Conservation (phyloP, 192 early-diverging fungal species). For the Gaertneriomyces semiglobifer region DNA sequence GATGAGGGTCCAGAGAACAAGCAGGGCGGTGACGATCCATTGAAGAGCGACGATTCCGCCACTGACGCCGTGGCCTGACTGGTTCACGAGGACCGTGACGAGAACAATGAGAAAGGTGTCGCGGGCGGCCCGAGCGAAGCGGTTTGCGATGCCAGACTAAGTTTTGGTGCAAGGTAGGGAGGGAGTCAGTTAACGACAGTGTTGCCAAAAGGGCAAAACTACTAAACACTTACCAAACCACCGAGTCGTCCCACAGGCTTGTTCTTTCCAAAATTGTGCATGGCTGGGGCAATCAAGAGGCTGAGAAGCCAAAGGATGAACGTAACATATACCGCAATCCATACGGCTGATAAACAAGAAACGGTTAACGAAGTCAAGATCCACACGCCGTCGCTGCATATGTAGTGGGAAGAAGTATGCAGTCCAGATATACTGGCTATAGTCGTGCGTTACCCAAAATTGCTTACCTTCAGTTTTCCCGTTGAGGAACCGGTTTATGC, state of each 20-base stretch:
- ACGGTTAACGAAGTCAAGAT: neutral
- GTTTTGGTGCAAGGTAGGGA: neutral
- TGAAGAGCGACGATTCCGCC: constrained; percentile 16
- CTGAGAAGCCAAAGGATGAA: constrained; percentile 24
- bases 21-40: constrained; percentile 20
- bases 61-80: constrained; percentile 24
- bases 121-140: constrained; percentile 31
- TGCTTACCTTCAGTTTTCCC: constrained; percentile 3
- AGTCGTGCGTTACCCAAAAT: neutral
- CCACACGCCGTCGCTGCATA: too few relatives aligned
- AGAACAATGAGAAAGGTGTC: constrained; percentile 33
- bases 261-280: neutral
- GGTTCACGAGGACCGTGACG: constrained; percentile 21
- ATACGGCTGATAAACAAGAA: constrained; percentile 10
- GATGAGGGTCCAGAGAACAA: constrained; percentile 17
- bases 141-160: constrained; percentile 7
- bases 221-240: constrained; percentile 4
- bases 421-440: neutral
- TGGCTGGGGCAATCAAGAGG: constrained; percentile 13
- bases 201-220: too few relatives aligned
- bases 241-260: neutral
- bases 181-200: neutral
- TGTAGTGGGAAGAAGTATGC: too few relatives aligned
- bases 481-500: constrained; percentile 5
- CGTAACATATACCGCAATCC: constrained; percentile 13